Evolutionary conservation across 352 stramenopile genomes (phyloP), one percentile per base, ranked within the genome.

Genomic region (Pythium insidiosum): DNA sequence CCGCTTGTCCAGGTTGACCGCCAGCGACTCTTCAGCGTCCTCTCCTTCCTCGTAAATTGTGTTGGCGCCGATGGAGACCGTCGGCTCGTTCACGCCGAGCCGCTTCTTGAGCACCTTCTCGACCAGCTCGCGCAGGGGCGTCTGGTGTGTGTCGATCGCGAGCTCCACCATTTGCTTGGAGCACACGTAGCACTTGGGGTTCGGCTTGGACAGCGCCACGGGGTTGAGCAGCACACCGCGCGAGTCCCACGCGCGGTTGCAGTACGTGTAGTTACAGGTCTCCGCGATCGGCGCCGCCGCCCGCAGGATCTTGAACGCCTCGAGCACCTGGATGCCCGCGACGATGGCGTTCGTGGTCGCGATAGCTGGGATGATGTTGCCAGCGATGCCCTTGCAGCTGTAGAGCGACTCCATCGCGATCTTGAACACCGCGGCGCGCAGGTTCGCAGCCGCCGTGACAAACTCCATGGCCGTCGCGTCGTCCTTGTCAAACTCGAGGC

Each of bases 261-360:
- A 98, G 67, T 97, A 96, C 24, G 86, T 97, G 65, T 98, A 98
- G 33, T 81, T 85, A 63, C 93, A 98, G 4, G 50, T 55, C 29
- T 87, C 58, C 16, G 66, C 70, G 1, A 97, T 59, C 2, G 76
- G 65, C 39, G 84, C 61, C 4, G 63, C 57, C 9, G 54, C 66
- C n/a, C 73, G 72, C 7, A 94, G 48, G 49, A 94, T 82, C 49
- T 84, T 83, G 60, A 91, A 89, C 12, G 79, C 79, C 56, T 94
- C 68, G 19, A 94, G 60, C 35, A 94, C 82, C 41, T 94, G 82
- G 18, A 99, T 72, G 5, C 96, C 97, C 0, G 96, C 96, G 19
- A 98, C 95, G 61, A 99, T 99, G 15, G 97, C 97, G 66, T 99
- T 99, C n/a, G 97, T 99, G 13, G 96, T 99, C 10, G 97, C 96